Base-by-base conservation (phyloP, 106 monocot genomes). In the Iris macrosiphon region DNA sequence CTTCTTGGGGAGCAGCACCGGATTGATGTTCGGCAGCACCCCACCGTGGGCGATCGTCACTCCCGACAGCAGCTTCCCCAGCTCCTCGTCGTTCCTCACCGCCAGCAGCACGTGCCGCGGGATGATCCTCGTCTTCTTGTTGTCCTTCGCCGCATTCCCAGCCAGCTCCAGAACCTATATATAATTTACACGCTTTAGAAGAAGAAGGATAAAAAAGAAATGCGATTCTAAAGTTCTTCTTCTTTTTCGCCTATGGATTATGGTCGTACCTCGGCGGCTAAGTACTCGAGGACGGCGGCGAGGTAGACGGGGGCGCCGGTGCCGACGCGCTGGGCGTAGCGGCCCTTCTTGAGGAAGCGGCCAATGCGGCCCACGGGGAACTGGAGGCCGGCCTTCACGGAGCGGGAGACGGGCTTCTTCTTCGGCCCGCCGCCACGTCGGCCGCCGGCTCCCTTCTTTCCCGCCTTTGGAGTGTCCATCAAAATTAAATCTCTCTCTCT, bases 361-460 rank as follows among this genome's bases (percentile, higher is more conserved):
- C 75, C 74, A 34, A 80, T 80, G 21, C 80, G 65, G 30, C 80
- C 70, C 12, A 80, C 74, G 39, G 80, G 80, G 52, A 79, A 79
- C 63, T 79, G 73, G 43, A 79, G 72, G 0, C 78, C 78, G 14
- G 78, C 72, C 45, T 68, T 79, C 6, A 73, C 52, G 12, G 73
- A 72, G 0, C 68, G 43, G 9, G 68, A 30, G 1, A 79, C 78
- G 2, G 67, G 15, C 75, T 74, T 80, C 71, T 75, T 75, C 46
- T 24, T 52, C 4, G 67, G 35, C 0, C 75, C 71, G 24, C 74
- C 79, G n/a, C 19, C 71, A n/a, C n/a, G n/a, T n/a, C n/a, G n/a
- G n/a, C n/a, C n/a, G n/a, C n/a, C n/a, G 4, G 60, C 79, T 10
- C 63, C 74, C 49, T 71, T 75, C 50, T 45, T 58, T 33, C 27